phyloP scores from a whole-genome alignment of 306 rosid genomes.

The Malus sylvestris region DNA sequence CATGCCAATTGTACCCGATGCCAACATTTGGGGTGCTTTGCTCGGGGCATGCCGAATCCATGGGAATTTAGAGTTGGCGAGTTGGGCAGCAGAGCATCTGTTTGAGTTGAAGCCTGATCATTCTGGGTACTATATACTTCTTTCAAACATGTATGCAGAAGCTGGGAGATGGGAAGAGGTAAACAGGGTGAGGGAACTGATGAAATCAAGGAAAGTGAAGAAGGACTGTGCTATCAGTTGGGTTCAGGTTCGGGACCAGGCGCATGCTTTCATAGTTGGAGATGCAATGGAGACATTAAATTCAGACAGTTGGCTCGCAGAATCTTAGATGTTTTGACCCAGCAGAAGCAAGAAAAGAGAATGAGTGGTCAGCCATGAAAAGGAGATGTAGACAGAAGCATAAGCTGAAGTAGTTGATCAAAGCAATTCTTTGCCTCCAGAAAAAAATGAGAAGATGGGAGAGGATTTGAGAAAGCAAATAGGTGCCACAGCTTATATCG shows the following conservation, averaged over 20 bases:
- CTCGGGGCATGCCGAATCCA: constrained; percentile 84
- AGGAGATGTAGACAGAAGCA: no score
- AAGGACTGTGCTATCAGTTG: constrained; percentile 78
- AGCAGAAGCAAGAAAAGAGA: no score
- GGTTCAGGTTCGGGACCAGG: constrained; percentile 55
- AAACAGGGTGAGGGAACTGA: constrained; percentile 62
- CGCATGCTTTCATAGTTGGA: constrained; percentile 60
- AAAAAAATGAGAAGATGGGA: no score
- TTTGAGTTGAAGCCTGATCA: constrained; percentile 65
- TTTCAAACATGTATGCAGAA: constrained; percentile 88
- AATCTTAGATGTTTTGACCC: not conserved
- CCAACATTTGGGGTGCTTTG: constrained; percentile 83
- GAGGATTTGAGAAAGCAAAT: no score
- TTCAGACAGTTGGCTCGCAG: constrained; percentile 31
- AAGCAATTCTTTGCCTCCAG: no score
- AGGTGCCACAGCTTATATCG: no score
- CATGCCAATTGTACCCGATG: constrained; percentile 54
- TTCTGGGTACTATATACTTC: constrained; percentile 76
- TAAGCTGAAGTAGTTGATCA: no score
- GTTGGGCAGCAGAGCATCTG: constrained; percentile 75
- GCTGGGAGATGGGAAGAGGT: constrained; percentile 89
- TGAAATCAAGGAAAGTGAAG: constrained; percentile 69
- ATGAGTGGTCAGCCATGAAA: no score
- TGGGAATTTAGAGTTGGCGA: constrained; percentile 62
- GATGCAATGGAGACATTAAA: constrained; percentile 47